Conservation (phyloP, 306 rosid species). For the Nissolia schottii region DNA sequence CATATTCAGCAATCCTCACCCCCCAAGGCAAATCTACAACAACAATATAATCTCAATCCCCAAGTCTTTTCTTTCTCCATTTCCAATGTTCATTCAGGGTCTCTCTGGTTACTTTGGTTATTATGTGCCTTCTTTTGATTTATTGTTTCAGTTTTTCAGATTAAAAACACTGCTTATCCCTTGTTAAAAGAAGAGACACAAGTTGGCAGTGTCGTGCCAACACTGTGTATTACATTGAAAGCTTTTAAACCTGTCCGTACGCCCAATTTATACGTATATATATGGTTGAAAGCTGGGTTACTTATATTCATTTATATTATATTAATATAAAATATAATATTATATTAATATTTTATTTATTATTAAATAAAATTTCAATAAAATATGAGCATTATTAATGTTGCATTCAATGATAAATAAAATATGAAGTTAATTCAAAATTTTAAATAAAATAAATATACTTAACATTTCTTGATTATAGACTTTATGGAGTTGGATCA, state of each 20-base stretch:
- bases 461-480: too few species aligned
- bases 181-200: conserved; percentile 51
- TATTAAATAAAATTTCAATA: too few species aligned
- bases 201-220: conserved; percentile 21
- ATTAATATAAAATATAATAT: too few species aligned
- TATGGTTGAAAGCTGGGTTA: too few species aligned
- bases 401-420: too few species aligned
- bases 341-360: too few species aligned
- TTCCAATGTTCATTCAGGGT: conserved; percentile 63
- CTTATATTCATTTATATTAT: too few species aligned
- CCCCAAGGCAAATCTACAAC: conserved; percentile 46
- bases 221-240: conserved; percentile 16
- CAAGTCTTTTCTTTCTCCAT: conserved; percentile 61
- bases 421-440: too few species aligned
- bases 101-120: conserved; percentile 50
- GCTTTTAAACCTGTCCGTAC: conserved; percentile 31
- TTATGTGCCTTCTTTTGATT: conserved; percentile 38
- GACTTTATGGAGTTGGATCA: not conserved
- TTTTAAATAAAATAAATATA: too few species aligned
- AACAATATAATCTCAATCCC: conserved; percentile 37
- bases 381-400: too few species aligned
- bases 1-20: conserved; percentile 42
- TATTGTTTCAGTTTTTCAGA: conserved; percentile 29
- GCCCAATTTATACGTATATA: not conserved
- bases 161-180: conserved; percentile 18